phyloP scores from a whole-genome alignment of 371 early-diverging fungal genomes.

The Massospora cicadina region DNA sequence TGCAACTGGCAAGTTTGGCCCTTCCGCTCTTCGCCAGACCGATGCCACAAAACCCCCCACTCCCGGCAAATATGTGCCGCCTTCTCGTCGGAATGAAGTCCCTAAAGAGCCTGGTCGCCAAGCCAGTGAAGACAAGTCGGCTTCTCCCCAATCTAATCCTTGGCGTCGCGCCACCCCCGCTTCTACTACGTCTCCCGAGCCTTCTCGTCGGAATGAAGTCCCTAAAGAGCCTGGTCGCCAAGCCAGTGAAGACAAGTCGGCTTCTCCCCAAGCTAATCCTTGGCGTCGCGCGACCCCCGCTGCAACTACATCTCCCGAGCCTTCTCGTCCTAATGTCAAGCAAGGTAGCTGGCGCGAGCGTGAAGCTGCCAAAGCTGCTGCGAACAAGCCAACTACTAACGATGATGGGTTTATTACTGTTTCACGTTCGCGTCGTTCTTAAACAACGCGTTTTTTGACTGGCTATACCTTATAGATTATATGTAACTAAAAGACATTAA shows the following conservation, averaged over 20 bases:
- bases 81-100: not conserved
- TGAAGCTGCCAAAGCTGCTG: constrained; percentile 2
- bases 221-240: no score
- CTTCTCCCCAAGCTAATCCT: not conserved
- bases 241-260: not conserved
- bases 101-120: no score
- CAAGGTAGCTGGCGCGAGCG: constrained; percentile 7
- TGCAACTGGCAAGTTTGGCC: not conserved
- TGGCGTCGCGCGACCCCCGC: not conserved
- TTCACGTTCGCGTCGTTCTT: not conserved
- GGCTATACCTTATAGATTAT: no score
- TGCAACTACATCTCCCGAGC: not conserved
- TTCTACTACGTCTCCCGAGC: no score
- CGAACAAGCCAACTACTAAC: not conserved
- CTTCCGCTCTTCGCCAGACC: not conserved
- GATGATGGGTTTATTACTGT: constrained; percentile 1
- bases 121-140: not conserved
- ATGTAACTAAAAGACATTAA: no score
- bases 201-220: not conserved
- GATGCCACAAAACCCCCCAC: not conserved
- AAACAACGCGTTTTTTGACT: no score
- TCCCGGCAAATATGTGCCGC: not conserved
- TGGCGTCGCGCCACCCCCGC: not conserved
- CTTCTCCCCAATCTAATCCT: not conserved
- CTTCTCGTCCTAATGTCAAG: not conserved